Evolutionary conservation across 495 filamentous ascomycete genomes (phyloP).

Genomic region (Penicillium samsonianum): DNA sequence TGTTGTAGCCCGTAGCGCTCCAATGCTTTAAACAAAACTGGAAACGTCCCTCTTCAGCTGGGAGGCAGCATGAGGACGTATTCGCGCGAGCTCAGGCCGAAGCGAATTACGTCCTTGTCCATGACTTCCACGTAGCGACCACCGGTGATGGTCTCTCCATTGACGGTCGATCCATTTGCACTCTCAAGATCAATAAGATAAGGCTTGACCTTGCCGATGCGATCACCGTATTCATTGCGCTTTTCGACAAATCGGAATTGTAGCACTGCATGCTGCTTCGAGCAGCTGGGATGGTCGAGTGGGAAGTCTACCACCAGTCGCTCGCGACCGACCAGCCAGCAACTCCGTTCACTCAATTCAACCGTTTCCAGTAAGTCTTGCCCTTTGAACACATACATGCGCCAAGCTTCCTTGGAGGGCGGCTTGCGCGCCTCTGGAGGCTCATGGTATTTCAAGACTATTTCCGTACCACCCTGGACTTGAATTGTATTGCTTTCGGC

Average conservation of each 20-base stretch:
- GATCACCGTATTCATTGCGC: constrained; percentile 82
- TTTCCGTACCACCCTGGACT: constrained; percentile 56
- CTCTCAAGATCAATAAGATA: constrained; percentile 95
- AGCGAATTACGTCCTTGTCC: constrained; percentile 85
- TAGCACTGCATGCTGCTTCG: constrained; percentile 91
- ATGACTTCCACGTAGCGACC: constrained; percentile 82
- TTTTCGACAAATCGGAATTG: constrained; percentile 87
- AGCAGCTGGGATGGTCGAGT: constrained; percentile 87
- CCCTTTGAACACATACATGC: constrained; percentile 91
- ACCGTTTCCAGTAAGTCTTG: constrained; percentile 76
- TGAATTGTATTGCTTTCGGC: constrained; percentile 85
- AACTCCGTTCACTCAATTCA: constrained; percentile 70
- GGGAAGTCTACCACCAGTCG: constrained; percentile 74
- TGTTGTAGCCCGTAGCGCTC: background rate
- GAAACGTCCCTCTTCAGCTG: constrained; percentile 5
- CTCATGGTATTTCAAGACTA: constrained; percentile 94
- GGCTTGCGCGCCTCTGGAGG: constrained; percentile 91
- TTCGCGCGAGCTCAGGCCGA: constrained; percentile 84
- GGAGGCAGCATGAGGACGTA: constrained; percentile 76
- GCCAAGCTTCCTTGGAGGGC: constrained; percentile 74
- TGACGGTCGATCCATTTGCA: constrained; percentile 85
- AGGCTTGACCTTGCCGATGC: constrained; percentile 76
- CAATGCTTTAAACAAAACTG: background rate
- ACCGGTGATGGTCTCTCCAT: constrained; percentile 68
- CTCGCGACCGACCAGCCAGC: constrained; percentile 90